phyloP scores from a whole-genome alignment of 225 moss, liverwort and hornwort species.

The Marchantia polymorpha region DNA sequence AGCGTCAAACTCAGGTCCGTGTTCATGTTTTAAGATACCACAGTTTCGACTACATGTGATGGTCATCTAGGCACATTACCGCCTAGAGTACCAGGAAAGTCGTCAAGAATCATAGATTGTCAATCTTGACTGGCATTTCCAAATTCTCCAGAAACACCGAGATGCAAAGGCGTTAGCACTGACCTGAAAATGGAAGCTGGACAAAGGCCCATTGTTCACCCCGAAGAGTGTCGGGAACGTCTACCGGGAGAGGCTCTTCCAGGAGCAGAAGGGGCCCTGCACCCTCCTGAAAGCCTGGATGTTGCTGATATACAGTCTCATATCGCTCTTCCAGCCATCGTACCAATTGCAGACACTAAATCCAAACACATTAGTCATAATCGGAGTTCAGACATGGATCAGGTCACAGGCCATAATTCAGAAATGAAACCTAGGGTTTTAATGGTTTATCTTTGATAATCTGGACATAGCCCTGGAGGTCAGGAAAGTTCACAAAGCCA shows the following conservation, averaged over 20 bases:
- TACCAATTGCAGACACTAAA: slow-evolving; percentile 57
- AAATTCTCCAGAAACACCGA: background rate
- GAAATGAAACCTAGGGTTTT: background rate
- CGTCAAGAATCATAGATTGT: background rate
- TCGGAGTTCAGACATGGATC: background rate
- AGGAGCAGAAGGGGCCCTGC: slow-evolving; percentile 66
- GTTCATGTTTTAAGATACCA: no score
- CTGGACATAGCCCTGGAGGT: background rate
- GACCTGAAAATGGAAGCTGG: slow-evolving; percentile 81
- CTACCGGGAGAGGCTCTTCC: slow-evolving; percentile 77
- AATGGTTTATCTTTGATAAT: background rate
- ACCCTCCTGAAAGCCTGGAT: slow-evolving; percentile 88
- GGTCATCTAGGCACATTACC: background rate
- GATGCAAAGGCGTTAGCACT: background rate
- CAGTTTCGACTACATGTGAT: no score
- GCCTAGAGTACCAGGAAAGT: no score
- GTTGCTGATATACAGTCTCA: slow-evolving; percentile 55
- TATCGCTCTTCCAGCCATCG: slow-evolving; percentile 59
- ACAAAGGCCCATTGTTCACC: slow-evolving; percentile 99
- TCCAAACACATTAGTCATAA: background rate
- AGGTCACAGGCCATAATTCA: background rate
- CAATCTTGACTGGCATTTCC: background rate
- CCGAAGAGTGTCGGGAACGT: slow-evolving; percentile 82
- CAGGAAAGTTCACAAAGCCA: slow-evolving; percentile 12
- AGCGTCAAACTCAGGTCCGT: no score